Conservation (phyloP, 148 eudicot genomes). For the Spergularia bocconei region DNA sequence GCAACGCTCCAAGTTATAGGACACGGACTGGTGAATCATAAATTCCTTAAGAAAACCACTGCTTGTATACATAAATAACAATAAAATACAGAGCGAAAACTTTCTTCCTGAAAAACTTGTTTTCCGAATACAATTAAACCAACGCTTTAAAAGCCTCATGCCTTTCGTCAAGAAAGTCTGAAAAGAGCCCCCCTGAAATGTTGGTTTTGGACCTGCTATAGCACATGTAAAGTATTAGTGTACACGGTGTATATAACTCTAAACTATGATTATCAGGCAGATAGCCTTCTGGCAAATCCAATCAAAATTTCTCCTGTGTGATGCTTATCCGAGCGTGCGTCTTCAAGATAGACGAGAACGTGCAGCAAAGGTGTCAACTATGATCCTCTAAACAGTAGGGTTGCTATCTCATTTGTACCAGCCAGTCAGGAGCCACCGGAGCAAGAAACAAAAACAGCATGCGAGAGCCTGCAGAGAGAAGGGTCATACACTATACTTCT, state of each 20-base stretch:
- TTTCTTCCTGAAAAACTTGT: background rate
- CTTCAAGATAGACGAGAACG: background rate
- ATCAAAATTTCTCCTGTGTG: background rate
- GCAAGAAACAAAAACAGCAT: slow-evolving; percentile 78
- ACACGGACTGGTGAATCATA: too few relatives aligned
- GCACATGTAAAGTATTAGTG: slow-evolving; percentile 8
- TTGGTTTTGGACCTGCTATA: background rate
- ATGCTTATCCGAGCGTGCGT: background rate
- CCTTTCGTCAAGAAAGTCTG: too few relatives aligned
- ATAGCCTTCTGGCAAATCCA: background rate
- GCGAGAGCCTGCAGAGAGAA: slow-evolving; percentile 50
- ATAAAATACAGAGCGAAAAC: slow-evolving; percentile 1
- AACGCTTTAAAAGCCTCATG: background rate
- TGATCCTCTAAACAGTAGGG: background rate
- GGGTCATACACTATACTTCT: background rate
- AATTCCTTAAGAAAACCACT: too few relatives aligned
- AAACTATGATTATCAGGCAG: background rate
- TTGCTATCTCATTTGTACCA: slow-evolving; percentile 66
- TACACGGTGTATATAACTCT: background rate
- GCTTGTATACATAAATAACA: background rate
- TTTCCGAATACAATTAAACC: background rate
- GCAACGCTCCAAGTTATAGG: too few relatives aligned
- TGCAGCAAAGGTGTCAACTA: background rate
- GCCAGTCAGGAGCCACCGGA: slow-evolving; percentile 89
- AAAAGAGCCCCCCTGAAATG: background rate